Percentiles rank a stretch among this genome's conserved stretches.
phyloP scores from a whole-genome alignment of 2,329 filamentous ascomycete species.

The Pseudogymnoascus sp. region DNA sequence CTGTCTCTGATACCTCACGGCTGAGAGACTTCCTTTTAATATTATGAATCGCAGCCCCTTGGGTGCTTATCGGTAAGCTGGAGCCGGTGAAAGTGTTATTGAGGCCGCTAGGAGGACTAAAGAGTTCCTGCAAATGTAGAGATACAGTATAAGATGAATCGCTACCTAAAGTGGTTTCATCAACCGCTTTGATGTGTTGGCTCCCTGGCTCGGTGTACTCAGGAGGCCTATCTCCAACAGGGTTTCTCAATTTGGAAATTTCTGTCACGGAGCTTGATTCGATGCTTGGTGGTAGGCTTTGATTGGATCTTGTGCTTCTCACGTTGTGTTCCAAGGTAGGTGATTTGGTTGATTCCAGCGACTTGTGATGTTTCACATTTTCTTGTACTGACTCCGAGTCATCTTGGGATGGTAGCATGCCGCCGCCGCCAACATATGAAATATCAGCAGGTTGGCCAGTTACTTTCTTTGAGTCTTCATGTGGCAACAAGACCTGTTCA shows the following conservation, averaged over 20 bases:
- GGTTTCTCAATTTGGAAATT: neutral
- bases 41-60: neutral
- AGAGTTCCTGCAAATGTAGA: neutral
- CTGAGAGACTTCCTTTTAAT: neutral
- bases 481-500: neutral
- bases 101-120: neutral
- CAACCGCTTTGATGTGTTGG: neutral
- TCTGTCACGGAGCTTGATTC: neutral
- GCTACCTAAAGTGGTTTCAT: neutral
- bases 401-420: neutral
- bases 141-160: neutral
- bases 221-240: neutral
- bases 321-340: neutral
- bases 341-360: neutral
- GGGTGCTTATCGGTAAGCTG: neutral
- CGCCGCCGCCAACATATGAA: neutral
- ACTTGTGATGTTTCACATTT: neutral
- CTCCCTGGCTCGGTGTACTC: neutral
- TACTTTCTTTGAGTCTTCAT: neutral
- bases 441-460: neutral
- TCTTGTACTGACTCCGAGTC: neutral
- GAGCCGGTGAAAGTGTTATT: neutral
- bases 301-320: neutral
- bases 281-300: neutral
- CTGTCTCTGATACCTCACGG: neutral